Base-by-base conservation (phyloP, 2,329 filamentous ascomycete species). In the Helicocarpus griseus region DNA sequence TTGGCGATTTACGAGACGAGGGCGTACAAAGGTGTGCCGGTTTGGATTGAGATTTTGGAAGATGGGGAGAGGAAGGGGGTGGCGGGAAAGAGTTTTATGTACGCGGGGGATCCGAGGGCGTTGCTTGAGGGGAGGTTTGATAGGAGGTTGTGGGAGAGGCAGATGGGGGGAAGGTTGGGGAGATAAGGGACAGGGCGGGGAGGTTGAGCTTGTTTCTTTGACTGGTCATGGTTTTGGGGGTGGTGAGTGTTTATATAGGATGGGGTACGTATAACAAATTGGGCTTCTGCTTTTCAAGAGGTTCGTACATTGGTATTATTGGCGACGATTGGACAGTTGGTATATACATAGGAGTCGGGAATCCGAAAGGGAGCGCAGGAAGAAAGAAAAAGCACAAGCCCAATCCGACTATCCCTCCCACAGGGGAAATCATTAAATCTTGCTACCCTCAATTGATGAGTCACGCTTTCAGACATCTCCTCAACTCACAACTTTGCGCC, bases 1-100 rank as follows among this genome's bases (percentile, higher is more conserved):
- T 40, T 54, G 9, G 48, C 48, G 3, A 11, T 28, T 7, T 54
- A 54, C 35, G 53, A 52, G 40, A 54, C 53, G 29, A 33, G 45
- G 7, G 44, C 46, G 22, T 52, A 54, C 24, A 41, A 40, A 21
- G 31, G 36, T 6, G 39, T 19, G 5, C 11, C 29, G 11, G 43
- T 17, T n/a, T 31, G 39, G 22, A 48, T 49, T 19, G 39, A 29
- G 11, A n/a, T n/a, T n/a, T 54, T 41, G 21, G 36, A 29, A 7
- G 49, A 54, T 33, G 50, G 41, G 5, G 26, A 46, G 24, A 17
- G 29, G 44, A 45, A 21, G 13, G 41, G 45, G 7, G 29, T 13
- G 24, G 24, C 40, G 21, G 49, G 39, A 4, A 46, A 36, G 26
- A 22, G 31, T 26, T 51, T 51, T 33, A 46, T 54, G 28, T 54